A percentile compares a stretch with the other conserved stretches of the same genome.
These are phyloP conservation scores for Incumbomyces delicatus DNA, from an alignment of 2,329 filamentous ascomycete species.

Conservation along the genomic window DNA sequence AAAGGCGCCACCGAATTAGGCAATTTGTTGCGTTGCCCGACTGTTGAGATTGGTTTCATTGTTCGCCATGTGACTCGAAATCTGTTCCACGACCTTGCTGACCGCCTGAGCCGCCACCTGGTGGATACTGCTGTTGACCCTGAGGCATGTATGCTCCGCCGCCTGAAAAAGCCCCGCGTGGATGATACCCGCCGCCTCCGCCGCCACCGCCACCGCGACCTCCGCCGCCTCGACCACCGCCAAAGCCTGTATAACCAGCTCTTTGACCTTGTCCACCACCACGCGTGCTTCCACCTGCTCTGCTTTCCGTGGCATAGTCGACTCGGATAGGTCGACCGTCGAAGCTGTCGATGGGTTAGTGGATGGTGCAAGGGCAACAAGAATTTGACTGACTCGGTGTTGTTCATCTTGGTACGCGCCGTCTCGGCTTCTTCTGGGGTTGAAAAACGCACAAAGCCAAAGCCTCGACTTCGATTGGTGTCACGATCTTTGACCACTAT, in stretches of 20 bases:
- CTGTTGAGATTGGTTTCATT: not conserved
- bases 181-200: conserved; percentile 23
- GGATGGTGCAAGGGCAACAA: not conserved
- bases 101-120: not conserved
- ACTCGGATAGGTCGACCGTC: conserved; percentile 91
- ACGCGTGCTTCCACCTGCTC: conserved; percentile 47
- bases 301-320: conserved; percentile 82
- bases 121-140: conserved; percentile 1
- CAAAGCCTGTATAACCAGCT: conserved; percentile 19
- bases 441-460: conserved; percentile 88
- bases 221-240: conserved; percentile 17
- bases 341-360: conserved; percentile 50
- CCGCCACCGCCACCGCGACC: conserved; percentile 10
- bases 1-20: not conserved
- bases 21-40: not conserved
- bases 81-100: not conserved
- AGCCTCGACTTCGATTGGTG: conserved; percentile 90
- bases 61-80: conserved; percentile 3
- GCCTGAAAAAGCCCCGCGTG: not conserved
- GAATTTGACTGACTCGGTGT: conserved; percentile 57
- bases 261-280: conserved; percentile 24
- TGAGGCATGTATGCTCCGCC: not conserved
- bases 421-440: conserved; percentile 33
- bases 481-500: conserved; percentile 97
- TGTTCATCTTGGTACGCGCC: conserved; percentile 36